Conservation (phyloP, 2,329 filamentous ascomycete genomes). For the Akanthomyces lecanii region DNA sequence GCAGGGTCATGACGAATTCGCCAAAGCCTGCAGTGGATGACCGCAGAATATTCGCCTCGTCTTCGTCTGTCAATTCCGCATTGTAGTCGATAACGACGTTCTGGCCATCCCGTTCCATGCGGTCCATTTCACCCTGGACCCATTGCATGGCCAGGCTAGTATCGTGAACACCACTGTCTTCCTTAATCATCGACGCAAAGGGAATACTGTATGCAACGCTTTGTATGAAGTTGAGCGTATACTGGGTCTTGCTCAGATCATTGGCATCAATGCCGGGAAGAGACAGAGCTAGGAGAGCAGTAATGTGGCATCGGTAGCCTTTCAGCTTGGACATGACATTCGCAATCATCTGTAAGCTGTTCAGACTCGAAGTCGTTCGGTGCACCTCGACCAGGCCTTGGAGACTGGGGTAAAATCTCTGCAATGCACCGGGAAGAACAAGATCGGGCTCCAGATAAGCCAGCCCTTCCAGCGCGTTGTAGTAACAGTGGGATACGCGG, state of each 20-base stretch:
- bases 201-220: constrained; percentile 95
- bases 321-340: constrained; percentile 89
- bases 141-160: constrained; percentile 81
- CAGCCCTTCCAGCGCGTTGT: constrained; percentile 83
- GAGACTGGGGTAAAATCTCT: constrained; percentile 94
- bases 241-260: constrained; percentile 92
- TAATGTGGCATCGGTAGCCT: constrained; percentile 95
- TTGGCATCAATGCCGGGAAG: constrained; percentile 97
- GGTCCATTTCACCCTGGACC: constrained; percentile 91
- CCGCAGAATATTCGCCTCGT: constrained; percentile 81
- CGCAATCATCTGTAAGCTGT: constrained; percentile 86
- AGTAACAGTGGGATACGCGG: constrained; percentile 85
- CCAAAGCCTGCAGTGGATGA: constrained; percentile 93
- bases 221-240: constrained; percentile 92
- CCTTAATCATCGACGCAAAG: constrained; percentile 66
- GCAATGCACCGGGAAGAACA: constrained; percentile 86
- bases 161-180: constrained; percentile 63
- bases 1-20: constrained; percentile 84
- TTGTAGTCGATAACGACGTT: constrained; percentile 83
- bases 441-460: constrained; percentile 88
- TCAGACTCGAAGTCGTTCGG: constrained; percentile 87
- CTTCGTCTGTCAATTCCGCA: constrained; percentile 74
- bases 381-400: constrained; percentile 97
- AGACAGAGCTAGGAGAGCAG: constrained; percentile 84
- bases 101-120: constrained; percentile 84